These are phyloP conservation scores for Fusarium nanum DNA, from an alignment of 2,329 filamentous ascomycete genomes.

Conservation along the genomic window DNA sequence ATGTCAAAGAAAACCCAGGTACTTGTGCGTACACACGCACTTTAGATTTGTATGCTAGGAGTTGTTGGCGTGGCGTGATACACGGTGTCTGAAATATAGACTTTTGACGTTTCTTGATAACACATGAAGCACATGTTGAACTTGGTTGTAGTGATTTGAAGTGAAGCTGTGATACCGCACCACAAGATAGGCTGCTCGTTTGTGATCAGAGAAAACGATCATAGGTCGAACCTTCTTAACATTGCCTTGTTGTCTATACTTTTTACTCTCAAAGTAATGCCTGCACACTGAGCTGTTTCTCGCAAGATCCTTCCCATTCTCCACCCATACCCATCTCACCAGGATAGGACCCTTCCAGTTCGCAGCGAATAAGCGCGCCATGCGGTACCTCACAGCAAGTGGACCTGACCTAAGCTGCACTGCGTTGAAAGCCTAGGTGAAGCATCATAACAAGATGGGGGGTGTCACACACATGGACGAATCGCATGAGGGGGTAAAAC, in stretches of 20 bases:
- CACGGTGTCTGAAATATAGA: conserved; percentile 6
- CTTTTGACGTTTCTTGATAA: background rate
- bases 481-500: conserved; percentile 40
- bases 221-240: background rate
- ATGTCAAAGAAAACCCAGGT: background rate
- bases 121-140: background rate
- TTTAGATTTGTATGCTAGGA: conserved; percentile 9
- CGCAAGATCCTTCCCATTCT: conserved; percentile 25
- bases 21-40: conserved; percentile 5
- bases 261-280: background rate
- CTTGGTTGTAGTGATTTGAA: background rate
- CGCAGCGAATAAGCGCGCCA: background rate
- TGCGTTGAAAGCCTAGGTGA: background rate
- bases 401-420: background rate
- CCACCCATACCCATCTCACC: conserved; percentile 20
- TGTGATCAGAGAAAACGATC: background rate
- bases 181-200: background rate
- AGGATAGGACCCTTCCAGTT: conserved; percentile 1
- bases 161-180: background rate
- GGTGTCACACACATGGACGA: conserved; percentile 33
- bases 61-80: conserved; percentile 24
- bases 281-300: conserved; percentile 36
- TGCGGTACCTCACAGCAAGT: conserved; percentile 9
- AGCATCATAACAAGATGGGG: conserved; percentile 2
- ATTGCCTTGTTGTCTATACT: background rate